Percentiles rank a stretch among this genome's conserved stretches.
Conservation (phyloP, 352 stramenopile genomes). For the Phytophthora parvispora region DNA sequence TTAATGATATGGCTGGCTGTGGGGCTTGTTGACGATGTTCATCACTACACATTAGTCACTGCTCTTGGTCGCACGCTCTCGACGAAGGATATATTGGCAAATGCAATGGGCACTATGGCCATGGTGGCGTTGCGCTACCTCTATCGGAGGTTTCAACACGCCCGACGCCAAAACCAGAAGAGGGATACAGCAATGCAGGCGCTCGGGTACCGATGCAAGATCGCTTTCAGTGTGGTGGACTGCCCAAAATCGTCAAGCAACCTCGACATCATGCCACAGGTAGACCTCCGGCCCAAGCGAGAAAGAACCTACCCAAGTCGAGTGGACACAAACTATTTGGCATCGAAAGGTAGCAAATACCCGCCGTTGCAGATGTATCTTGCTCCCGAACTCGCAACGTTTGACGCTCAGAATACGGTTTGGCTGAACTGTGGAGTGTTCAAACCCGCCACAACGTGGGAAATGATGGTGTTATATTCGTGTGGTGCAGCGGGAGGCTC, state of each 20-base stretch:
- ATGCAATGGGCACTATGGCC: slow-evolving; percentile 18
- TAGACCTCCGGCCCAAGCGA: neutral
- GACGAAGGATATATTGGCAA: slow-evolving; percentile 28
- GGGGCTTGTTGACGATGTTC: slow-evolving; percentile 9
- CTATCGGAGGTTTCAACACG: slow-evolving; percentile 10
- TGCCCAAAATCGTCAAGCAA: neutral
- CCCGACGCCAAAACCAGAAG: neutral
- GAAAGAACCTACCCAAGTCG: neutral
- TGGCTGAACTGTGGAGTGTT: slow-evolving; percentile 8
- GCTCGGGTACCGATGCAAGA: slow-evolving; percentile 16
- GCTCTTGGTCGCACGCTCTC: slow-evolving; percentile 5
- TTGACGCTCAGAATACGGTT: slow-evolving; percentile 14
- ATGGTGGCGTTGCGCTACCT: slow-evolving; percentile 19
- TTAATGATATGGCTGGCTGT: slow-evolving; percentile 9
- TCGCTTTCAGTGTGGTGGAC: neutral
- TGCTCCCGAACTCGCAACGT: neutral
- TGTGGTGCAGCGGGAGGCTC: neutral
- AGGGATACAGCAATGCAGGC: neutral
- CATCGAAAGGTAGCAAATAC: neutral
- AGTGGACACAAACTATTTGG: neutral
- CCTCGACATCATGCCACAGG: neutral
- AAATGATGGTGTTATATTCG: neutral
- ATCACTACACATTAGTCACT: slow-evolving; percentile 14
- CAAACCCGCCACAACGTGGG: neutral
- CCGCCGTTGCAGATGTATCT: slow-evolving; percentile 19